Evolutionary conservation across 768 basidiomycete species (phyloP).

Genomic region (Lactifluus echinatus): DNA sequence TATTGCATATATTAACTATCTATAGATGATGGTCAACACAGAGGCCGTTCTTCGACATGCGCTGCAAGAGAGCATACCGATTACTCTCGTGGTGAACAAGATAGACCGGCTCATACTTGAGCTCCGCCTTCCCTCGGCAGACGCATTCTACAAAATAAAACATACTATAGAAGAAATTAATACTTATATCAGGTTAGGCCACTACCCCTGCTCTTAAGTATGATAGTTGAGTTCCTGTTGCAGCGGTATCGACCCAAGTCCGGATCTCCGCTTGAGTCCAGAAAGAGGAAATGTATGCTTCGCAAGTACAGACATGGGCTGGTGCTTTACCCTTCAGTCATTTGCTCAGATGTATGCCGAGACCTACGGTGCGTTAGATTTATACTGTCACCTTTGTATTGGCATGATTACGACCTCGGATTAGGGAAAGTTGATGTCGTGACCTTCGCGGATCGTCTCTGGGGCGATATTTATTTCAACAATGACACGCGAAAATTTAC

Average conservation of each 20-base stretch:
- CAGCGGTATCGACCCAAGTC: conserved; percentile 81
- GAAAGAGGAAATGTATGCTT: conserved; percentile 97
- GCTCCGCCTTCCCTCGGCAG: conserved; percentile 87
- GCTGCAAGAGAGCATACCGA: conserved; percentile 79
- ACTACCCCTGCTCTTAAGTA: neutral
- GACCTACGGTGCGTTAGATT: conserved; percentile 57
- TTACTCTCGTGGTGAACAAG: conserved; percentile 94
- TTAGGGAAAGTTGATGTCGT: conserved; percentile 71
- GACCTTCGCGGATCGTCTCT: conserved; percentile 82
- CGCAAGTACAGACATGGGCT: conserved; percentile 93
- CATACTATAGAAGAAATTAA: conserved; percentile 99
- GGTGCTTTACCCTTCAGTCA: conserved; percentile 91
- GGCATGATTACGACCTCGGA: neutral
- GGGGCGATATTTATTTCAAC: conserved; percentile 98
- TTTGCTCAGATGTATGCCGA: conserved; percentile 97
- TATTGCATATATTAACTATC: conserved; percentile 12
- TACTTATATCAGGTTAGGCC: conserved; percentile 75
- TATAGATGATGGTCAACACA: conserved; percentile 85
- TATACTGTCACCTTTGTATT: neutral
- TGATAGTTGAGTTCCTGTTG: neutral
- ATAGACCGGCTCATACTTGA: conserved; percentile 96
- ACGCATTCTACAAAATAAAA: conserved; percentile 98
- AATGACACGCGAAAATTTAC: conserved; percentile 79
- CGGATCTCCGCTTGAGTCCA: conserved; percentile 81
- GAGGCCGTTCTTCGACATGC: conserved; percentile 85